Evolutionary conservation across 2,329 filamentous ascomycete genomes (phyloP), one percentile per base, ranked within the genome.

Genomic region (Zymoseptoria passerinii): DNA sequence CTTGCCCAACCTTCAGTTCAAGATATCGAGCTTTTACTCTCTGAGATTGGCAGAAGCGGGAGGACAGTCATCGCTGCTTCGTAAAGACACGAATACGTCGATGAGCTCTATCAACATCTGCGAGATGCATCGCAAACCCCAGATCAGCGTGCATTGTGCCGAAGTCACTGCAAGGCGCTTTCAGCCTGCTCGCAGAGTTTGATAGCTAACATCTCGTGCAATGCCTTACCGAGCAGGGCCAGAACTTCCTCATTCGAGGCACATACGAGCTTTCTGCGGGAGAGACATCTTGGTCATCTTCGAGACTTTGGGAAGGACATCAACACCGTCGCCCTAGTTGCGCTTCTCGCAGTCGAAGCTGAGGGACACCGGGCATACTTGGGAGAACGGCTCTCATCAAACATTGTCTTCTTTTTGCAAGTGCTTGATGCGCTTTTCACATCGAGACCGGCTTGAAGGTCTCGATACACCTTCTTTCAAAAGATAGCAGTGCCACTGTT

Each of bases 21-120:
- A 10, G 63, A 68, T 48, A 63, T 68, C 7, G 62, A 59, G 20
- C 53, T 53, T 18, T 61, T 67, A 19, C 64, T 62, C 50, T 49
- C 48, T 10, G 48, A 49, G 8, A 16, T 67, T 20, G 59, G 58
- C 16, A 54, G 48, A 18, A 58, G 54, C 5, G 55, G 49, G 8
- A 60, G 59, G 4, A 58, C 58, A 19, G 49, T 28, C n/a, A 23
- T 50, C 4, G 50, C 27, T 27, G 28, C 53, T 5, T 55, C 61
- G 20, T 48, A 40, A 19, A 57, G 61, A 19, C 60, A 60, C 50
- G 18, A 29, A 7, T 54, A 55, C 19, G 55, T 58, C 8, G 58
- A 60, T 20, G 64, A 61, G 50, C 64, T 67, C 7, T 60, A 63
- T 52, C 53, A 51, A 35, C 52, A 55, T 8, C 53, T 67, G 28